Conservation (phyloP, 2,329 filamentous ascomycete genomes). For the Fusarium coffeatum region DNA sequence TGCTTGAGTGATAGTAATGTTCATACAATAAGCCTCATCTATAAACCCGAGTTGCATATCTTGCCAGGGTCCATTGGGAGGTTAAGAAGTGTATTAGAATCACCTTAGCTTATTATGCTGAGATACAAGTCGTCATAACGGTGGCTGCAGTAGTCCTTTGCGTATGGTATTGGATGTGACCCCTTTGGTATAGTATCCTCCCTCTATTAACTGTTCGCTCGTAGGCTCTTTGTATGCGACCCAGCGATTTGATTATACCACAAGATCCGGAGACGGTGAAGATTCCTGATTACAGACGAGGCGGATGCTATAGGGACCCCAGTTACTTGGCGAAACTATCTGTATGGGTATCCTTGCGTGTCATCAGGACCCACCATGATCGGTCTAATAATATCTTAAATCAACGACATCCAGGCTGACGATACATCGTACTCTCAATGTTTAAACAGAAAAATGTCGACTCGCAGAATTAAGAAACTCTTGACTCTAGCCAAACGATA, state of each 20-base stretch:
- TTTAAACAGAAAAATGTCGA: background rate
- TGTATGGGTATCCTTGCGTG: background rate
- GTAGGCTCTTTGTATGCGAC: no score
- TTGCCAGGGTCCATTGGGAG: no score
- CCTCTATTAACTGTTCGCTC: no score
- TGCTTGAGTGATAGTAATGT: no score
- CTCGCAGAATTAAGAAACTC: background rate
- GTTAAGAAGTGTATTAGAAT: no score
- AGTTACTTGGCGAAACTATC: background rate
- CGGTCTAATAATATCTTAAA: background rate
- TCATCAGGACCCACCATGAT: background rate
- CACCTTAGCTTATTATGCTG: no score
- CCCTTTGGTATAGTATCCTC: no score
- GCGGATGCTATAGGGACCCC: background rate
- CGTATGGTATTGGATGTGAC: no score
- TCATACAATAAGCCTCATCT: no score
- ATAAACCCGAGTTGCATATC: no score
- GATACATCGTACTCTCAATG: background rate
- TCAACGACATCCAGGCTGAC: background rate
- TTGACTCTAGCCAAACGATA: background rate
- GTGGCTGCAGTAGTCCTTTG: no score
- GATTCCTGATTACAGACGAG: background rate
- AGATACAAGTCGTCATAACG: no score
- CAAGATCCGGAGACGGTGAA: background rate
- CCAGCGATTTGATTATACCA: background rate